These are phyloP conservation scores for Yarrowia sp. DNA, from an alignment of 805 yeast species.

Conservation along the genomic window DNA sequence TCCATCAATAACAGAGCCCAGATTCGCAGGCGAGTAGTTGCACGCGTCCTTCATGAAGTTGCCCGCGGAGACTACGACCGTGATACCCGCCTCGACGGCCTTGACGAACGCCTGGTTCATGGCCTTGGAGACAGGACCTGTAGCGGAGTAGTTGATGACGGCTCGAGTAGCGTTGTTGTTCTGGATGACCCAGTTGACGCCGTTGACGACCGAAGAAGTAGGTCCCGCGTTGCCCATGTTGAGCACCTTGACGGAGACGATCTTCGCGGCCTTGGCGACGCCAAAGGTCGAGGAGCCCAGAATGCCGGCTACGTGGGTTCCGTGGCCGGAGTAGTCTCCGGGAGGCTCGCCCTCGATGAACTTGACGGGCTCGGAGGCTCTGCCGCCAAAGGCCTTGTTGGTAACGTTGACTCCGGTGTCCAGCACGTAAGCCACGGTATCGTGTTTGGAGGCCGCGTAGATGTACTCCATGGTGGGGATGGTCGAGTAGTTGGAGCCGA, in stretches of 20 bases:
- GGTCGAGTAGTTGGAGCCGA: constrained; percentile 1
- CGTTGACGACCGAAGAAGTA: constrained; percentile 60
- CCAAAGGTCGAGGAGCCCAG: constrained; percentile 40
- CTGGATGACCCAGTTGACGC: constrained; percentile 63
- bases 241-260: constrained; percentile 45
- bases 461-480: constrained; percentile 6
- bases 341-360: constrained; percentile 64
- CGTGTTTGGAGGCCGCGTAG: constrained; percentile 42
- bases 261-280: background rate
- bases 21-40: constrained; percentile 82
- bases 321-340: constrained; percentile 91
- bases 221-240: constrained; percentile 56
- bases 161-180: constrained; percentile 59
- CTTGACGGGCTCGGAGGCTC: constrained; percentile 85
- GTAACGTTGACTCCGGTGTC: constrained; percentile 82
- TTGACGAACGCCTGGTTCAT: constrained; percentile 86
- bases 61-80: constrained; percentile 96
- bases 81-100: constrained; percentile 83
- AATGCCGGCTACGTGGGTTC: constrained; percentile 95
- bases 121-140: constrained; percentile 89
- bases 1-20: constrained; percentile 42
- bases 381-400: constrained; percentile 75
- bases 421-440: constrained; percentile 81
- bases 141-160: constrained; percentile 77
- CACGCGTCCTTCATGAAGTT: constrained; percentile 93